These are phyloP conservation scores for Neurospora sp. DNA, from an alignment of 495 filamentous ascomycete genomes.

Conservation along the genomic window DNA sequence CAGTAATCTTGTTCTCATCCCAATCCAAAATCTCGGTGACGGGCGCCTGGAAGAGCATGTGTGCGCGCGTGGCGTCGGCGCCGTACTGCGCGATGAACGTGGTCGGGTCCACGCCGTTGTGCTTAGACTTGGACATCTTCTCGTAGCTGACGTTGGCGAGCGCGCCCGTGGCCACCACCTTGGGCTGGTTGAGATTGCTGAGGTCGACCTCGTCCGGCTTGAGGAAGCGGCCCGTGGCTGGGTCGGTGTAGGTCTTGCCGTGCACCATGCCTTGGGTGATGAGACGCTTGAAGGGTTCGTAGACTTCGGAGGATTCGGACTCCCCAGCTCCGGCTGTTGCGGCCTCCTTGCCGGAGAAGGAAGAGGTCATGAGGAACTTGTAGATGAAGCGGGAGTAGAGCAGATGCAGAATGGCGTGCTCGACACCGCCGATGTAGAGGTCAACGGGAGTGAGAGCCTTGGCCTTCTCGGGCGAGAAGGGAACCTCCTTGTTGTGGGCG, in stretches of 20 bases:
- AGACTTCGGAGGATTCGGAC: background rate
- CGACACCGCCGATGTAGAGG: conserved; percentile 77
- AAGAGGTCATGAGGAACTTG: conserved; percentile 62
- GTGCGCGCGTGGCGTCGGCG: conserved; percentile 74
- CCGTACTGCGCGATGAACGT: conserved; percentile 61
- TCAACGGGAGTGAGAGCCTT: conserved; percentile 59
- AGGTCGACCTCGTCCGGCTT: conserved; percentile 68
- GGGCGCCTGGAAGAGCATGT: conserved; percentile 80
- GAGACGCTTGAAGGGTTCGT: conserved; percentile 71
- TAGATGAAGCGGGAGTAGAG: conserved; percentile 86
- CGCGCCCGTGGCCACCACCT: conserved; percentile 48
- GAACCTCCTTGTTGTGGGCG: conserved; percentile 48
- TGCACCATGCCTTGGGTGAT: conserved; percentile 91
- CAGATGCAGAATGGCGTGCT: conserved; percentile 87
- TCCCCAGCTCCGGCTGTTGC: conserved; percentile 19
- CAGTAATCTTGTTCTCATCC: conserved; percentile 75
- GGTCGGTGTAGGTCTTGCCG: conserved; percentile 72
- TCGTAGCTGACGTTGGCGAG: conserved; percentile 57
- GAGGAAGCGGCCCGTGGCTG: conserved; percentile 64
- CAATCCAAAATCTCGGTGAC: conserved; percentile 76
- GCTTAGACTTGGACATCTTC: conserved; percentile 95
- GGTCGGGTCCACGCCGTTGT: conserved; percentile 83
- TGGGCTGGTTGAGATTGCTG: conserved; percentile 43
- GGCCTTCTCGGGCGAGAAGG: conserved; percentile 49
- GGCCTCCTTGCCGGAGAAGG: conserved; percentile 15